Evolutionary conservation across 163 green algal genomes (phyloP).

Genomic region (Prototheca stagnorum): DNA sequence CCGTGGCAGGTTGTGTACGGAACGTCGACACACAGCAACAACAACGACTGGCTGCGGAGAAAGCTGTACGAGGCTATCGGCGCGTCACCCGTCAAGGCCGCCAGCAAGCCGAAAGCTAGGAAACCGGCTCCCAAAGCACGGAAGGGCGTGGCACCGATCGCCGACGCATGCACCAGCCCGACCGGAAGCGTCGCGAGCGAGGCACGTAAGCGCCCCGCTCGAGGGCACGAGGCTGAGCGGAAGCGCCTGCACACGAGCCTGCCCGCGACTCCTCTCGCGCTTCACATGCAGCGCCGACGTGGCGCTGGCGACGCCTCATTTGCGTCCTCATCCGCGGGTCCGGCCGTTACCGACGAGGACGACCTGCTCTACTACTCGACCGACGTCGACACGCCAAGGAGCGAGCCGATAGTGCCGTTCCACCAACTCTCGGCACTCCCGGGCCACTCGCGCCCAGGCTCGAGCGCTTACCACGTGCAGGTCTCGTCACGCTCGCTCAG

Average conservation of each 20-base stretch:
- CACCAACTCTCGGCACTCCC: no score
- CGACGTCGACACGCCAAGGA: neutral
- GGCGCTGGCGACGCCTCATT: no score
- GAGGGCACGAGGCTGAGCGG: neutral
- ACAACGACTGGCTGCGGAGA: constrained; percentile 26
- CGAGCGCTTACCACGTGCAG: no score
- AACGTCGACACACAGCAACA: constrained; percentile 24
- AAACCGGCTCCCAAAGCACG: constrained; percentile 4
- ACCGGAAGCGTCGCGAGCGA: neutral
- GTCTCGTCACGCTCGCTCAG: no score
- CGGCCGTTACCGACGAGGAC: no score
- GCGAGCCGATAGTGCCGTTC: no score
- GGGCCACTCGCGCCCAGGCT: no score
- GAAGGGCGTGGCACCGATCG: neutral
- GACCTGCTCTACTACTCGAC: no score
- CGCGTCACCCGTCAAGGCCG: constrained; percentile 17
- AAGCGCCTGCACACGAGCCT: neutral
- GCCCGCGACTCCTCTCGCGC: no score
- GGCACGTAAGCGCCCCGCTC: neutral
- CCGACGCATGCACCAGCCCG: neutral
- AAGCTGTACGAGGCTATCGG: constrained; percentile 30
- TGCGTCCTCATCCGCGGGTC: neutral
- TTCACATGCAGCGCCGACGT: neutral
- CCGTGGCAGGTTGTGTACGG: constrained; percentile 15
- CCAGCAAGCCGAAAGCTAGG: constrained; percentile 14